Base-by-base conservation (phyloP, 2,329 filamentous ascomycete species). In the Penicillium sp. region DNA sequence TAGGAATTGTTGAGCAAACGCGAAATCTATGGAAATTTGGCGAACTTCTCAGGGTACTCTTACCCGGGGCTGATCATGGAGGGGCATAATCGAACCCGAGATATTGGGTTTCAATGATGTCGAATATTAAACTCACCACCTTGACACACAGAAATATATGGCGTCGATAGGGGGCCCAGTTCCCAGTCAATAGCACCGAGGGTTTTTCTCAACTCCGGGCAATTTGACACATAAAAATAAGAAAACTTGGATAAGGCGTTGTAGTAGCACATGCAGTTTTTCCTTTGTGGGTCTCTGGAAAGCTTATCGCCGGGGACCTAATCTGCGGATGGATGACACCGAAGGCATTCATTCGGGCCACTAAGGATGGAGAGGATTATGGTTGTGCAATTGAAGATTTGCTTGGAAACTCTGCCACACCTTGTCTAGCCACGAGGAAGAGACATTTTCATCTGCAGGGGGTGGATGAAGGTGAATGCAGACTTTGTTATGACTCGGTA, bases 161-260 rank as follows among this genome's bases (percentile, higher is more conserved):
- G 43, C 25, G 4, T 22, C 40, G 5, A 25, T 4, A 22, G 19
- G 11, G 37, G 11, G n/a, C 40, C 35, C 14, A 37, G 35, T 14
- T 14, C 14, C 14, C 30, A 11, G 40, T 22, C 19, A 25, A 43
- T 43, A 5, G 10, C 4, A 10, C 45, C 45, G 26, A 48, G 25
- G 45, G 28, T 4, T 7, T 48, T 11, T 30, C 45, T 16, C 25
- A 14, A 30, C 14, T n/a, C 25, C 13, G 26, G 10, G 7, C 13
- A 26, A 10, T 28, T 28, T 48, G 45, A 48, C 45, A 48, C 45
- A 48, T 48, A 48, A 48, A 48, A 48, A 30, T 30, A 48, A 28
- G 45, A 48, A 48, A 30, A 2, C 14, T 28, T 48, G 45, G 45
- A 48, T 48, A 26, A 48, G 45, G 45, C 45, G 45, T 30, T 48